Conservation (phyloP, 2,329 filamentous ascomycete genomes). For the Apiospora aurea region DNA sequence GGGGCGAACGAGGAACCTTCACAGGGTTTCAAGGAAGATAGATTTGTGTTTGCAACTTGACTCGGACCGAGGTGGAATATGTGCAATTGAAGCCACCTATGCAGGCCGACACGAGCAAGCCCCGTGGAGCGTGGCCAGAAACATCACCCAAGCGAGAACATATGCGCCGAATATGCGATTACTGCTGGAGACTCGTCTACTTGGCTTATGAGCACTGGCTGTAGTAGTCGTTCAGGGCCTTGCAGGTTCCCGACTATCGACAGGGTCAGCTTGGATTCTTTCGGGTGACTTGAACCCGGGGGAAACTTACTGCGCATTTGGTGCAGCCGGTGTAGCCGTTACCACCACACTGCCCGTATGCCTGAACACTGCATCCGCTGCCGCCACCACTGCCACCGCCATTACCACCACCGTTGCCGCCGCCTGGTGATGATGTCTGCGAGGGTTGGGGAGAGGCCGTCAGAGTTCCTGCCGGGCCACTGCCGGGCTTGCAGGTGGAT, state of each 20-base stretch:
- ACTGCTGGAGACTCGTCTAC: neutral
- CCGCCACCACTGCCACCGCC: conserved; percentile 28
- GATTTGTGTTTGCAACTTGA: neutral
- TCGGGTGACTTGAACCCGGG: no score
- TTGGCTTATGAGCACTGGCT: conserved; percentile 14
- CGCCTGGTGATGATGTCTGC: conserved; percentile 29
- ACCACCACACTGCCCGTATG: conserved; percentile 50
- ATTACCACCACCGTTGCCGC: conserved; percentile 26
- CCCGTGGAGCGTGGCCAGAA: neutral
- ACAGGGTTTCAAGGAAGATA: neutral
- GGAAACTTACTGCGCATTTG: conserved; percentile 45
- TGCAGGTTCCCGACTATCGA: conserved; percentile 10
- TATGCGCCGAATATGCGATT: neutral
- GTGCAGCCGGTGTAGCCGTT: conserved; percentile 51
- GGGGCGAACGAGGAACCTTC: neutral
- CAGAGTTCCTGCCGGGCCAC: conserved; percentile 38
- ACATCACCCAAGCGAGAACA: neutral
- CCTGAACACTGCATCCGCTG: conserved; percentile 42
- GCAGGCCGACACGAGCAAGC: neutral
- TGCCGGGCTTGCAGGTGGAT: conserved; percentile 46
- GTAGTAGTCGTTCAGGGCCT: conserved; percentile 14
- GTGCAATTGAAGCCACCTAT: conserved; percentile 7
- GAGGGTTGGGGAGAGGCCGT: conserved; percentile 27
- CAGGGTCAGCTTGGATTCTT: neutral
- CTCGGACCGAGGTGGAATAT: neutral